phyloP scores from a whole-genome alignment of 192 early-diverging fungal genomes.

The Coemansia sp. region DNA sequence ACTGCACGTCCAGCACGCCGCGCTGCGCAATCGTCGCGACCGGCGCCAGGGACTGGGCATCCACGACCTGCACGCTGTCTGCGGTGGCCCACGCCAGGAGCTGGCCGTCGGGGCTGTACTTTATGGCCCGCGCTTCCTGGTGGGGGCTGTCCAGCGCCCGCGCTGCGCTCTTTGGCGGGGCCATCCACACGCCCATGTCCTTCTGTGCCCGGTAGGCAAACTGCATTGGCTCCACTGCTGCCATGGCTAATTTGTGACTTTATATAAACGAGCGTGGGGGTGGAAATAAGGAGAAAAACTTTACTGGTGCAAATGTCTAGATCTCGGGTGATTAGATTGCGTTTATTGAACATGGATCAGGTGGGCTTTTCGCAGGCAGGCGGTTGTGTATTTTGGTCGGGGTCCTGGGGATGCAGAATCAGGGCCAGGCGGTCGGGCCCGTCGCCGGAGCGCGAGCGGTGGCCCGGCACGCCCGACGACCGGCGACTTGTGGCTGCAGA shows the following conservation, averaged over 20 bases:
- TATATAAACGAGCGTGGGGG: neutral
- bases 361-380: no score
- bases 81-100: slow-evolving; percentile 65
- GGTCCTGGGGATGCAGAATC: neutral
- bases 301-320: no score
- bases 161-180: slow-evolving; percentile 24
- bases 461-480: slow-evolving; percentile 20
- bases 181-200: slow-evolving; percentile 41
- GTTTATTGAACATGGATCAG: no score
- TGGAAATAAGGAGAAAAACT: no score
- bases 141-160: slow-evolving; percentile 19
- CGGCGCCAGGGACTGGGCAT: slow-evolving; percentile 62
- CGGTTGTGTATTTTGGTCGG: neutral
- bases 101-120: slow-evolving; percentile 73
- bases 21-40: slow-evolving; percentile 61
- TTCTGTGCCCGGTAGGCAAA: slow-evolving; percentile 48
- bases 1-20: slow-evolving; percentile 79
- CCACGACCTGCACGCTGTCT: slow-evolving; percentile 64
- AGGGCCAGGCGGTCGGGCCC: slow-evolving; percentile 4
- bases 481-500: slow-evolving; percentile 30
- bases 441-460: neutral
- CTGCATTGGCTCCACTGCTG: slow-evolving; percentile 29
- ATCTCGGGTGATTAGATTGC: no score
- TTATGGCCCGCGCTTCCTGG: slow-evolving; percentile 35
- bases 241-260: slow-evolving; percentile 12